Evolutionary conservation across 2,329 filamentous ascomycete species (phyloP), one percentile per base, ranked within the genome.

Genomic region (Pseudofabraea citricarpa): DNA sequence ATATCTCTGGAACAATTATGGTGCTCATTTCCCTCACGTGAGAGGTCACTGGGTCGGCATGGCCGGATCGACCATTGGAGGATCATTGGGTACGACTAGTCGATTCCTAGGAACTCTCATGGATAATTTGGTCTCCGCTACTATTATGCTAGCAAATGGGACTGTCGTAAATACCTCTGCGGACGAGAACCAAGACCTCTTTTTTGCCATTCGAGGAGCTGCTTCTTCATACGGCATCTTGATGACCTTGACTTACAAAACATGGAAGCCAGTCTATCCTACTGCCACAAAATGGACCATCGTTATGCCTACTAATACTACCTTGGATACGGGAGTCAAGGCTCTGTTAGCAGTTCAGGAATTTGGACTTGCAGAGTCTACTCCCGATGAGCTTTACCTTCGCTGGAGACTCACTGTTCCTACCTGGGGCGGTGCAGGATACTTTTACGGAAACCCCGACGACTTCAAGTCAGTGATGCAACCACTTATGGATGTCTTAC

Each of bases 121-220:
- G 18, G 31, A 45, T 24, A 36, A 35, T 19, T 12, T 45, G 3
- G 26, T 36, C 13, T 36, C 43, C 15, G 36, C 24, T 5, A 46
- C 55, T 26, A 56, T 59, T 19, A 57, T 59, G 12, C 46, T 58
- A 27, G 51, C 56, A n/a, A 45, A 59, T 40, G 59, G 58, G 10
- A 47, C 33, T 13, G 42, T 59, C 23, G 47, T 51, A 8, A 46
- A 31, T 3, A 46, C 44, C 4, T 51, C 55, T 5, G 44, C 47
- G 12, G 42, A 43, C 3, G 22, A 52, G n/a, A 46, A 61, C 20
- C 26, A 44, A 5, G 58, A 62, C 38, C 40, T 62, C 8, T 62
- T 58, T 46, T 62, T 49, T 45, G 59, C 56, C 33, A 41, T 62
- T 18, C 55, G 55, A 36, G 59, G 59, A 18, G 59, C 59, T 20